Conservation (phyloP, 345 rosid species). For the Linum usitatissimum region DNA sequence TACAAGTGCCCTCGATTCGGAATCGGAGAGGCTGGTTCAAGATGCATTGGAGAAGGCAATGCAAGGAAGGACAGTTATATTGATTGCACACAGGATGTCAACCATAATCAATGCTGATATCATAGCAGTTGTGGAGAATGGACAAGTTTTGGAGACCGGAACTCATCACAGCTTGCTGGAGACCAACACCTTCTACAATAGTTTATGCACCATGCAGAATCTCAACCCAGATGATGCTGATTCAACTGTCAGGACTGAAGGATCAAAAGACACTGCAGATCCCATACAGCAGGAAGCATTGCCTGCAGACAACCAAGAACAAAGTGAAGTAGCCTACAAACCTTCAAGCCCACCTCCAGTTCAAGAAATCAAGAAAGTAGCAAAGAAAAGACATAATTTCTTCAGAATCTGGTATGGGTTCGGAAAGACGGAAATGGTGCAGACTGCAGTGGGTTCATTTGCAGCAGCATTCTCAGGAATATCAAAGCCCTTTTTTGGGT, state of each 20-base stretch:
- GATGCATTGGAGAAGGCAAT: conserved; percentile 52
- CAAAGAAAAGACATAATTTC: conserved; percentile 21
- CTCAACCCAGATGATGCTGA: conserved; percentile 14
- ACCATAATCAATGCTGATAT: conserved; percentile 48
- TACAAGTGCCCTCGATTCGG: conserved; percentile 60
- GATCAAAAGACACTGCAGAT: conserved; percentile 12
- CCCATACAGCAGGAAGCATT: conserved; percentile 6
- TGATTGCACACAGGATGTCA: conserved; percentile 56
- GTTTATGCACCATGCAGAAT: conserved; percentile 37
- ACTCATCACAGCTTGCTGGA: conserved; percentile 42
- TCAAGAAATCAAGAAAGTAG: conserved; percentile 14
- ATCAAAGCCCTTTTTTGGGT: conserved; percentile 57
- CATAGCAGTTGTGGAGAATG: conserved; percentile 45
- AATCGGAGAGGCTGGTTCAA: conserved; percentile 51
- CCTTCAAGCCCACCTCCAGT: conserved; percentile 8
- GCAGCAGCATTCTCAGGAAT: conserved; percentile 63
- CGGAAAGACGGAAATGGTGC: conserved; percentile 28
- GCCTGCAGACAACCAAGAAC: conserved; percentile 1
- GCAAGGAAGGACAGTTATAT: conserved; percentile 47
- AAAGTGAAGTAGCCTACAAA: conserved; percentile 2
- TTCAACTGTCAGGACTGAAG: conserved; percentile 18
- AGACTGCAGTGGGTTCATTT: conserved; percentile 29
- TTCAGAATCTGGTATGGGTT: conserved; percentile 51
- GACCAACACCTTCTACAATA: conserved; percentile 32
- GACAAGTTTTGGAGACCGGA: conserved; percentile 45